Percentiles rank a stretch among this genome's conserved stretches.
phyloP scores from a whole-genome alignment of 305 asterid species.

The Salvia sclarea region DNA sequence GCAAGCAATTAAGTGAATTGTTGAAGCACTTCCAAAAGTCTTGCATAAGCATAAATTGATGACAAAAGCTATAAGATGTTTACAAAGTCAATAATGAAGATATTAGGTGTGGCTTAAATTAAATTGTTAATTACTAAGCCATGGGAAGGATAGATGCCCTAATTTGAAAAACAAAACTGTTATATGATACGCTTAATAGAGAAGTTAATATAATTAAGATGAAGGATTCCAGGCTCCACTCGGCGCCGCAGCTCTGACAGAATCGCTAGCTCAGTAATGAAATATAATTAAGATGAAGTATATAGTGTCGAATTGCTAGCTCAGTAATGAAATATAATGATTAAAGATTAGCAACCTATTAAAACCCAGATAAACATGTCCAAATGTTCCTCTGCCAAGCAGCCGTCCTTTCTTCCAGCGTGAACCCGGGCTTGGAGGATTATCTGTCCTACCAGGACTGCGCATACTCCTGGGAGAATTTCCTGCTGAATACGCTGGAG shows the following conservation, averaged over 20 bases:
- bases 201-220: too few species aligned
- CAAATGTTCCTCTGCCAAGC: conserved; percentile 76
- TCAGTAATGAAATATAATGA: conserved; percentile 24
- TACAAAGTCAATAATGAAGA: conserved; percentile 7
- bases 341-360: conserved; percentile 44
- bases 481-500: conserved; percentile 41
- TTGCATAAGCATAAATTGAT: neutral
- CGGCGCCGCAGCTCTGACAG: neutral
- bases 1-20: neutral
- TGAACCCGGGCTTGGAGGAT: conserved; percentile 43
- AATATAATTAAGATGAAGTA: conserved; percentile 9
- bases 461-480: conserved; percentile 44
- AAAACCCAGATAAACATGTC: conserved; percentile 74
- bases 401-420: conserved; percentile 69
- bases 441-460: conserved; percentile 49
- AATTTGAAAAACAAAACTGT: conserved; percentile 4
- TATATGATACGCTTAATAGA: neutral
- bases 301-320: conserved; percentile 18
- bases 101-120: neutral
- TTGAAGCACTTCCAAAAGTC: conserved; percentile 12
- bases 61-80: conserved; percentile 20
- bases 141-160: neutral
- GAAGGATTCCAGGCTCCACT: too few species aligned
- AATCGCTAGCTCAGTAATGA: conserved; percentile 14
- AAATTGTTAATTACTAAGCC: neutral